Conservation (phyloP, 441 rosid genomes). For the Gossypium lobatum region DNA sequence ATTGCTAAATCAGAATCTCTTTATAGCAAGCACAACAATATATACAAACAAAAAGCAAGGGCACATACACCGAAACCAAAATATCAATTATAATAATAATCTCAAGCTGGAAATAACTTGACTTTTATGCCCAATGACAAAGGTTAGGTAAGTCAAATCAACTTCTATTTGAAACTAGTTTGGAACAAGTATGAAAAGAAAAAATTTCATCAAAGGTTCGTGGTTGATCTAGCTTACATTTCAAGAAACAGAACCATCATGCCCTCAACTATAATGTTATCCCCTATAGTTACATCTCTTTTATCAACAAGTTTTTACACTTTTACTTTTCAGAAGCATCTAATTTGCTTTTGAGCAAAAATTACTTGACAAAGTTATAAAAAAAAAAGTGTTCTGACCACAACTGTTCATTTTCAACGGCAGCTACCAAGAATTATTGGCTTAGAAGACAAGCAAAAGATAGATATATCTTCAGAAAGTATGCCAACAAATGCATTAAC, state of each 20-base stretch:
- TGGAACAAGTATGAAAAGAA: not conserved
- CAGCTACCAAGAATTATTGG: not conserved
- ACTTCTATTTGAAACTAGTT: not conserved
- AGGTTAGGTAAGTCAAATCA: not conserved
- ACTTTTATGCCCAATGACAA: not conserved
- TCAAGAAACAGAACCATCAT: not conserved
- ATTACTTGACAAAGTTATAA: not conserved
- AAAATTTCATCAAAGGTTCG: not conserved
- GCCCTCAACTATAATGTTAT: not conserved
- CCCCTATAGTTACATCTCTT: not conserved
- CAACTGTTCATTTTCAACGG: constrained; percentile 7
- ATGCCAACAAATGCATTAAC: not conserved
- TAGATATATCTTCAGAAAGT: not conserved
- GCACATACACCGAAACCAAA: not conserved
- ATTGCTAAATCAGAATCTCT: not conserved
- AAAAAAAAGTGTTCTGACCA: constrained; percentile 1
- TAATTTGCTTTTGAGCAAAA: not conserved
- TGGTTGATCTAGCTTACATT: not conserved
- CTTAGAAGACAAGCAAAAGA: not conserved
- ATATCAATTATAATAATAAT: not conserved
- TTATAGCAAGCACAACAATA: not conserved
- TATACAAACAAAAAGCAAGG: not conserved
- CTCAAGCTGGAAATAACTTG: not conserved
- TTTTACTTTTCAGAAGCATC: not conserved
- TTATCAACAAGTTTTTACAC: not conserved